phyloP scores from a whole-genome alignment of 1,284 basidiomycete species.

The Ustanciosporium gigantosporum region DNA sequence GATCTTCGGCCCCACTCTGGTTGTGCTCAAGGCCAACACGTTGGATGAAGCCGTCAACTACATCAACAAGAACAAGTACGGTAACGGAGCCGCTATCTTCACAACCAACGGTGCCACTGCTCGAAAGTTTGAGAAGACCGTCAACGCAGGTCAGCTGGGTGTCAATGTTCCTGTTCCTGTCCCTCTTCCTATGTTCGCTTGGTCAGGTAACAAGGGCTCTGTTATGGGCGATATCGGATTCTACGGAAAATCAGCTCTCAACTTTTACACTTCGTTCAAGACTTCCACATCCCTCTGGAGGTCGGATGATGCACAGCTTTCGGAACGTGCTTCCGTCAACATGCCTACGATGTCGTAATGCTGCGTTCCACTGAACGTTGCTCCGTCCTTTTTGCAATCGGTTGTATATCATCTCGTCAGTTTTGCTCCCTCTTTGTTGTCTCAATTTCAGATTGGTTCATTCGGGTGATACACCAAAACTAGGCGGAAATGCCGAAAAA shows the following conservation, averaged over 20 bases:
- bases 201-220: constrained; percentile 88
- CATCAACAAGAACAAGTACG: constrained; percentile 56
- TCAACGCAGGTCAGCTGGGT: constrained; percentile 80
- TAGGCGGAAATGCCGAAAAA: no score
- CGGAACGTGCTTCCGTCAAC: constrained; percentile 42
- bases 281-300: constrained; percentile 46
- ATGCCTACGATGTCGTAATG: constrained; percentile 55
- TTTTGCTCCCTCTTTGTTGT: no score
- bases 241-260: constrained; percentile 49
- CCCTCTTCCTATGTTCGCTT: constrained; percentile 84
- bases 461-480: no score
- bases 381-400: neutral
- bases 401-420: no score
- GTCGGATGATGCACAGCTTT: constrained; percentile 37
- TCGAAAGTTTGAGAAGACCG: constrained; percentile 84
- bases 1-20: constrained; percentile 90
- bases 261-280: constrained; percentile 55
- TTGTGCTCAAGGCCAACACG: constrained; percentile 78
- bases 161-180: constrained; percentile 86
- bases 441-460: no score
- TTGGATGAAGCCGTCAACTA: constrained; percentile 80
- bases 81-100: constrained; percentile 95
- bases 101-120: constrained; percentile 96
- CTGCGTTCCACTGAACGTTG: neutral
- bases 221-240: constrained; percentile 69